Evolutionary conservation across 306 rosid genomes (phyloP), one percentile per base, ranked within the genome.

Genomic region (Vicia villosa): DNA sequence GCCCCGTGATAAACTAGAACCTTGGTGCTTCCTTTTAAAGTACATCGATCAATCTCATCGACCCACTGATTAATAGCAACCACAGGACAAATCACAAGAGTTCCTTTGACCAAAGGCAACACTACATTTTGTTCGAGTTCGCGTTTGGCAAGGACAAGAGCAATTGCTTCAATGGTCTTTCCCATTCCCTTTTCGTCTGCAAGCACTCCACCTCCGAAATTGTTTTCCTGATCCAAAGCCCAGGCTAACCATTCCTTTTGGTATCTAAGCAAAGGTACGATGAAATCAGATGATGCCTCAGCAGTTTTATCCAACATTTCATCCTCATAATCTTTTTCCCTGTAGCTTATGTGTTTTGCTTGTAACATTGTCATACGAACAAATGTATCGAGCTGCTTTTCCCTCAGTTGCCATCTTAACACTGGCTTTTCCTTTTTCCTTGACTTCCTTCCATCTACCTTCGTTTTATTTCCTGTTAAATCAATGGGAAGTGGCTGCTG

Each of bases 111-210:
- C 5, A 17, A n/a, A 51, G 85, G 83, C 69, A 81, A 62, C 50
- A 63, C 63, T 47, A 47, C 60, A 83, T 57, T 76, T 85, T 84
- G 63, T 20, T 9, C 21, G 10, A 81, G 17, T 15, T 85, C 90
- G 15, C 86, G 91, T 75, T 85, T 85, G 26, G 96, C 89, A 71
- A 93, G 96, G 72, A 93, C 98, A 51, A 93, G 96, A 8, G 98
- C 83, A 78, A 93, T 93, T 10, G 98, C 97, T 88, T 93, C 94
- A 64, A 90, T 73, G 60, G 98, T 93, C 75, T 90, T 93, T 63
- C 98, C 97, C 98, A 93, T 93, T 54, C 98, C 98, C 97, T 90
- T 93, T 77, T 93, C 98, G 72, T 93, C 98, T 7, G 98, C 98
- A 66, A 93, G 98, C 60, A 93, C 88, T 51, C 98, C 97, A 34